A percentile compares a stretch with the other conserved stretches of the same genome.
Conservation (phyloP, 345 rosid species). For the Lepidium didymum region DNA sequence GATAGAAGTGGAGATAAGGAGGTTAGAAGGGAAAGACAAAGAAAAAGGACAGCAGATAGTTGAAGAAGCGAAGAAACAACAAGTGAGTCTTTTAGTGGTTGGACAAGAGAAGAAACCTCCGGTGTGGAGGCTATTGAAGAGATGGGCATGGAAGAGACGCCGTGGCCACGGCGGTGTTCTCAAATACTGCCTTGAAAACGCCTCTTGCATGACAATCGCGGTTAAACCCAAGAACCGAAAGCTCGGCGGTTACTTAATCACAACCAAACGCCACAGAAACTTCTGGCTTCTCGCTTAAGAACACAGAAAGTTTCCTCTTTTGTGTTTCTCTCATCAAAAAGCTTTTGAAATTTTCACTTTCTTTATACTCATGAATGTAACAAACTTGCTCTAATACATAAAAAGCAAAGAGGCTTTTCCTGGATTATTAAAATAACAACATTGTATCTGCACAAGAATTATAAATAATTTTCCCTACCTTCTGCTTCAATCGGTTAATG, state of each 20-base stretch:
- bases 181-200: conserved; percentile 69
- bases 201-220: conserved; percentile 81
- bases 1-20: conserved; percentile 56
- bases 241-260: conserved; percentile 83
- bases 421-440: conserved; percentile 7
- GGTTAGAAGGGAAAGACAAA: conserved; percentile 48
- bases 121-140: conserved; percentile 48
- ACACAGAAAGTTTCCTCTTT: not conserved
- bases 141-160: conserved; percentile 44
- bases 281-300: conserved; percentile 88
- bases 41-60: conserved; percentile 63
- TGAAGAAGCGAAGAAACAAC: conserved; percentile 64
- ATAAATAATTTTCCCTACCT: conserved; percentile 22
- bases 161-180: conserved; percentile 32
- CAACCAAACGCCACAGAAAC: conserved; percentile 81
- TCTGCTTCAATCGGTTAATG: not conserved
- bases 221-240: conserved; percentile 71
- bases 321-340: conserved; percentile 14
- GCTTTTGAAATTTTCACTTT: not conserved
- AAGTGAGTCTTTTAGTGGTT: conserved; percentile 55
- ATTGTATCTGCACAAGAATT: conserved; percentile 22
- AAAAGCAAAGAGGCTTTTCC: conserved; percentile 1
- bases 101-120: conserved; percentile 67
- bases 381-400: conserved; percentile 1
- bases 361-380: not conserved